A percentile compares a stretch with the other conserved stretches of the same genome.
Conservation (phyloP, 345 rosid species). For the Aquilaria malaccensis region DNA sequence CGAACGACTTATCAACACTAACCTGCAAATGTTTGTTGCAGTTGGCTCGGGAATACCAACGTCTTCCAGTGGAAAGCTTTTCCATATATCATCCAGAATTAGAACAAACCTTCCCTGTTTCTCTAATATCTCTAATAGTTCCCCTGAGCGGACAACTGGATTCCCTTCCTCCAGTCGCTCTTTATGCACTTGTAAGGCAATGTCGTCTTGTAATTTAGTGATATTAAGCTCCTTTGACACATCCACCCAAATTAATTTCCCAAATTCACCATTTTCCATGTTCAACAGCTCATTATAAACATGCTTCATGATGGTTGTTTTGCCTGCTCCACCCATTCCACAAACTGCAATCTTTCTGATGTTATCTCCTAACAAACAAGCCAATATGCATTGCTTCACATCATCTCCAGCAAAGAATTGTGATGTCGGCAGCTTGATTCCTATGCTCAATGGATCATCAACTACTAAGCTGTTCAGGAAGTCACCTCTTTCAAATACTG, state of each 20-base stretch:
- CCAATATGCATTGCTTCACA: neutral
- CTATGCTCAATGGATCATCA: neutral
- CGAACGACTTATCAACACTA: neutral
- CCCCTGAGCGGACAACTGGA: conserved; percentile 5
- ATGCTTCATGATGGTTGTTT: no score
- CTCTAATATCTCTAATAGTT: neutral
- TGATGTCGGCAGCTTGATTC: neutral
- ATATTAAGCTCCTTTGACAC: conserved; percentile 8
- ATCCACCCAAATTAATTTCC: conserved; percentile 16
- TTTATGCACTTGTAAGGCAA: neutral
- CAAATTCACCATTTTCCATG: neutral
- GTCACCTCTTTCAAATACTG: neutral
- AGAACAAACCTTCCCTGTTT: conserved; percentile 2
- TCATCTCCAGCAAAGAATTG: neutral
- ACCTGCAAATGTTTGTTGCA: neutral
- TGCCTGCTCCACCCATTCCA: no score
- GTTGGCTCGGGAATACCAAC: conserved; percentile 13
- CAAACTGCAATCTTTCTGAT: neutral
- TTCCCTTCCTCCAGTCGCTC: neutral
- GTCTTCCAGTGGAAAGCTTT: neutral
- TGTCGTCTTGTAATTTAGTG: conserved; percentile 2
- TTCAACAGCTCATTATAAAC: no score
- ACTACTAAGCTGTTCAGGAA: neutral
- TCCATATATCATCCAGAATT: conserved; percentile 24
- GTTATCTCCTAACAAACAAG: neutral